phyloP scores from a whole-genome alignment of 805 yeast species.

The Lachancea cidri region DNA sequence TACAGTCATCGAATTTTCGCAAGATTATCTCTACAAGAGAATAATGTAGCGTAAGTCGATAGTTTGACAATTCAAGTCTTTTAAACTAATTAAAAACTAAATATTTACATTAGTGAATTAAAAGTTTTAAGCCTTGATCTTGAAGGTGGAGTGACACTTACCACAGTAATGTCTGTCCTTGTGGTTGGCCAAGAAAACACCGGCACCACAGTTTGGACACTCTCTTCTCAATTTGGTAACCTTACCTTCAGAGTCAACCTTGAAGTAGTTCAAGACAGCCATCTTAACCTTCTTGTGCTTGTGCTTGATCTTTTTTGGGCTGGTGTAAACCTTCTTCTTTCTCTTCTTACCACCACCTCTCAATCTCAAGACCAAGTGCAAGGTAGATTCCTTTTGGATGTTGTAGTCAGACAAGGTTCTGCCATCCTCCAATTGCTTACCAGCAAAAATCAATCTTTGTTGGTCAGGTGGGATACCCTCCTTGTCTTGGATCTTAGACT shows the following conservation, averaged over 20 bases:
- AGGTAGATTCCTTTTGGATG: slow-evolving; percentile 96
- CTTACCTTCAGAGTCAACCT: slow-evolving; percentile 97
- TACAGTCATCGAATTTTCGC: not conserved
- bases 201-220: slow-evolving; percentile 97
- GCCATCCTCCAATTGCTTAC: slow-evolving; percentile 95
- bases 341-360: slow-evolving; percentile 99
- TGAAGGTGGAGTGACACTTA: slow-evolving; percentile 95
- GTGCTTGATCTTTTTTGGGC: slow-evolving; percentile 99
- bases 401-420: slow-evolving; percentile 96
- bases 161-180: slow-evolving; percentile 99
- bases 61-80: not conserved
- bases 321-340: slow-evolving; percentile 99
- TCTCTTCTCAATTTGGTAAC: slow-evolving; percentile 98
- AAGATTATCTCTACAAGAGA: too few species aligned
- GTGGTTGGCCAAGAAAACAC: slow-evolving; percentile 99
- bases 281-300: slow-evolving; percentile 99
- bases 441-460: slow-evolving; percentile 95
- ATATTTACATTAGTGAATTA: slow-evolving; percentile 1
- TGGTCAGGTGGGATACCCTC: slow-evolving; percentile 98
- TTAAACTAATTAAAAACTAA: not conserved
- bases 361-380: slow-evolving; percentile 93
- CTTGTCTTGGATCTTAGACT: slow-evolving; percentile 94
- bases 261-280: slow-evolving; percentile 99
- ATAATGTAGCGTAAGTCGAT: too few species aligned
- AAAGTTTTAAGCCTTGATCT: slow-evolving; percentile 36